Percentiles rank a stretch among this genome's conserved stretches.
Evolutionary conservation across 2,329 filamentous ascomycete species (phyloP).

Genomic region (Exophiala calicioides): DNA sequence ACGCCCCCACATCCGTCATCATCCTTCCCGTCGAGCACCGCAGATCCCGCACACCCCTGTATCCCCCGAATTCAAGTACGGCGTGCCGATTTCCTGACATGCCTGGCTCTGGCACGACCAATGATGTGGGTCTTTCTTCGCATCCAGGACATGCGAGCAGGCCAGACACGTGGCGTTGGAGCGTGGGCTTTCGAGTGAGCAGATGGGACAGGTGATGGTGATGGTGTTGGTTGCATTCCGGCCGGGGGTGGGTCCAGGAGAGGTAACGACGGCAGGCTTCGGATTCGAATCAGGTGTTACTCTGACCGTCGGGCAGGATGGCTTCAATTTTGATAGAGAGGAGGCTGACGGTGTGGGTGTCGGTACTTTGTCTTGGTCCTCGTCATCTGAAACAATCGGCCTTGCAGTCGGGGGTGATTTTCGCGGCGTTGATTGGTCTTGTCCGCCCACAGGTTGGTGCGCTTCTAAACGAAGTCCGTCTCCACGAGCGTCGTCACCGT

Average conservation of each 20-base stretch:
- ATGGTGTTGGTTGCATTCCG: slow-evolving; percentile 6
- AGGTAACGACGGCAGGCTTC: neutral
- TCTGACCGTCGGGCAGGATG: too few relatives aligned
- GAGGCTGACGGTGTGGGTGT: neutral
- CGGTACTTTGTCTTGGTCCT: neutral
- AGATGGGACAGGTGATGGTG: slow-evolving; percentile 57
- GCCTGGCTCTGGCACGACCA: slow-evolving; percentile 64
- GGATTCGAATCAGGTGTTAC: neutral
- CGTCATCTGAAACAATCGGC: neutral
- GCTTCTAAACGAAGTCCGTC: too few relatives aligned
- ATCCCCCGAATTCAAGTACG: slow-evolving; percentile 70
- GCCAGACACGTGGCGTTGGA: slow-evolving; percentile 62
- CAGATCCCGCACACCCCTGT: slow-evolving; percentile 71
- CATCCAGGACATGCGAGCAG: slow-evolving; percentile 70
- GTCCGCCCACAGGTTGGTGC: too few relatives aligned
- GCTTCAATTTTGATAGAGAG: too few relatives aligned
- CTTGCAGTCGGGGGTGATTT: too few relatives aligned
- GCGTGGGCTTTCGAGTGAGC: slow-evolving; percentile 65
- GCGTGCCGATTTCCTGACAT: slow-evolving; percentile 53
- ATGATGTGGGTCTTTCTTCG: slow-evolving; percentile 53
- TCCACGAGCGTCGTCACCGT: neutral
- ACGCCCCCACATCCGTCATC: too few relatives aligned
- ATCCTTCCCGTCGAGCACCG: slow-evolving; percentile 44
- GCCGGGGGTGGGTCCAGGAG: neutral
- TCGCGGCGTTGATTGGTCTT: too few relatives aligned